Evolutionary conservation across 2,329 filamentous ascomycete genomes (phyloP).

Genomic region (Xylaria sp.): DNA sequence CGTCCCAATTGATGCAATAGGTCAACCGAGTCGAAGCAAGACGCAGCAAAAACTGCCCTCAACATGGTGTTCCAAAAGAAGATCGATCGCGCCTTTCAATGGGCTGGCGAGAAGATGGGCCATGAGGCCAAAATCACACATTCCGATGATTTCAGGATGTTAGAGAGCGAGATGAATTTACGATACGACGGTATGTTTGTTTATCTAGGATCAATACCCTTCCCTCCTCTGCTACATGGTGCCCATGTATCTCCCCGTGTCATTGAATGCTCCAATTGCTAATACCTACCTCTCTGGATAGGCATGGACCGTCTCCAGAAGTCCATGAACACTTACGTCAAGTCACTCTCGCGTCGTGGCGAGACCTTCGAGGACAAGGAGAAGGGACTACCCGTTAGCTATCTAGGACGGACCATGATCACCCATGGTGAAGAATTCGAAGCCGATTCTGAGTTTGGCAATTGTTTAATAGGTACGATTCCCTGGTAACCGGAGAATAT

Average conservation of each 20-base stretch:
- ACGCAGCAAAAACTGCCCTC: constrained; percentile 19
- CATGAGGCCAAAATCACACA: constrained; percentile 86
- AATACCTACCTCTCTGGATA: constrained; percentile 52
- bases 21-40: constrained; percentile 9
- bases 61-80: constrained; percentile 78
- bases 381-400: constrained; percentile 81
- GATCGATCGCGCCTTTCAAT: constrained; percentile 95
- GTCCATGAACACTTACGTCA: constrained; percentile 86
- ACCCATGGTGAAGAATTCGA: constrained; percentile 93
- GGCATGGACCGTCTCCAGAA: constrained; percentile 91
- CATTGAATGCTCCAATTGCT: constrained; percentile 18
- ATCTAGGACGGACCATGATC: constrained; percentile 87
- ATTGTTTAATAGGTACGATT: constrained; percentile 76
- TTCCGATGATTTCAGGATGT: constrained; percentile 88
- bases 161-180: constrained; percentile 91
- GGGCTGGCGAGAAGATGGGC: constrained; percentile 97
- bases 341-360: constrained; percentile 85
- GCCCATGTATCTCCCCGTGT: not conserved
- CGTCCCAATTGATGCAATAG: constrained; percentile 26
- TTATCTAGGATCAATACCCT: too few relatives aligned
- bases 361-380: constrained; percentile 86
- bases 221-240: not conserved
- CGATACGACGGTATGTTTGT: constrained; percentile 79
- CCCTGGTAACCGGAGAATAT: not conserved
- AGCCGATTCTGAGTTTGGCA: constrained; percentile 88